Conservation (phyloP, 2,329 filamentous ascomycete genomes). For the Trichophyton schoenleinii region DNA sequence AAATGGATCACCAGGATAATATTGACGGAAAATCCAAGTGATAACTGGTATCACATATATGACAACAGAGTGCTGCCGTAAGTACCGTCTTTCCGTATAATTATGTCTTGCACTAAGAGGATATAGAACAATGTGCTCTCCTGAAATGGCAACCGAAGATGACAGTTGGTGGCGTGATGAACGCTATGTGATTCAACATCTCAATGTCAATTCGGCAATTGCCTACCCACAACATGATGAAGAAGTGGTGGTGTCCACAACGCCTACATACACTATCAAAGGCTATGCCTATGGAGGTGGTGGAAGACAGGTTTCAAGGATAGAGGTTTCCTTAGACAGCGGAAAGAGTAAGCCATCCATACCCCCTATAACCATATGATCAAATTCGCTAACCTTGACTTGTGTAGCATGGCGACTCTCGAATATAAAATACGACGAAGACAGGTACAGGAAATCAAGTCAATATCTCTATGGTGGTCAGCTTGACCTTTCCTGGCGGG, state of each 20-base stretch:
- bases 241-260: constrained; percentile 40
- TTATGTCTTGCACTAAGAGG: constrained; percentile 5
- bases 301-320: constrained; percentile 67
- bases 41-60: constrained; percentile 93
- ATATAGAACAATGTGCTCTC: constrained; percentile 58
- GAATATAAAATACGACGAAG: constrained; percentile 70
- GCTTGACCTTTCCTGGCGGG: constrained; percentile 69
- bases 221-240: constrained; percentile 72
- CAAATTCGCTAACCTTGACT: not conserved
- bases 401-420: constrained; percentile 56
- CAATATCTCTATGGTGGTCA: constrained; percentile 59
- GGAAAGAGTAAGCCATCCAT: constrained; percentile 43
- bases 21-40: constrained; percentile 63
- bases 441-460: constrained; percentile 58
- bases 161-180: constrained; percentile 77
- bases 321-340: constrained; percentile 73
- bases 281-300: constrained; percentile 87
- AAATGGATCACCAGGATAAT: constrained; percentile 83
- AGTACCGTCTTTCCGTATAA: constrained; percentile 11
- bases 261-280: constrained; percentile 49
- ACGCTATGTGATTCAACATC: constrained; percentile 81
- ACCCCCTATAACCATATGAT: not conserved
- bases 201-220: constrained; percentile 74
- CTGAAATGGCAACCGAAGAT: constrained; percentile 63
- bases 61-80: constrained; percentile 77